Percentiles rank a stretch among this genome's conserved stretches.
phyloP scores from a whole-genome alignment of 2,329 filamentous ascomycete genomes.

The Pseudocercospora crystallina region DNA sequence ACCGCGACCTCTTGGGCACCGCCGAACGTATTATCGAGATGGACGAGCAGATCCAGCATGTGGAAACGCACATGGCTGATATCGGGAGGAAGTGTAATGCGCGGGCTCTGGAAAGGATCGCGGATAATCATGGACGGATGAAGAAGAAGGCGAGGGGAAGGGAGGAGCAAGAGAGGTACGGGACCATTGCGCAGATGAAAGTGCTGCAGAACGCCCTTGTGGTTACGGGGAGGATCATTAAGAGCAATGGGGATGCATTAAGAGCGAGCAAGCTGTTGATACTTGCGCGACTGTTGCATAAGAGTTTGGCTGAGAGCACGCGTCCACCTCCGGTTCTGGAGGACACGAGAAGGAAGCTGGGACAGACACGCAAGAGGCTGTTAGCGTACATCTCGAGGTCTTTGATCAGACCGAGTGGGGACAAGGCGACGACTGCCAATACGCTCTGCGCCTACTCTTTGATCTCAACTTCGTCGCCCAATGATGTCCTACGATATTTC shows the following conservation, averaged over 20 bases:
- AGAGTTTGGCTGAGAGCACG: constrained; percentile 62
- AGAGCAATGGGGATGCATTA: constrained; percentile 51
- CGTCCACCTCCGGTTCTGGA: constrained; percentile 57
- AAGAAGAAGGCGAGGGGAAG: constrained; percentile 10
- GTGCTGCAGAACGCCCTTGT: constrained; percentile 58
- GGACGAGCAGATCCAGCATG: constrained; percentile 72
- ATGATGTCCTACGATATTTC: constrained; percentile 77
- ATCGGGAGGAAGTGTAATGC: constrained; percentile 79
- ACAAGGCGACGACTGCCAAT: constrained; percentile 60
- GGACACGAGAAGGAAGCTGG: constrained; percentile 63
- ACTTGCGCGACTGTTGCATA: constrained; percentile 71
- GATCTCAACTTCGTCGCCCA: constrained; percentile 74
- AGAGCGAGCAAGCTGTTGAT: constrained; percentile 66
- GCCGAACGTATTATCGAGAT: constrained; percentile 93
- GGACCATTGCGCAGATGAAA: constrained; percentile 26
- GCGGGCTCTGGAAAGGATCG: constrained; percentile 66
- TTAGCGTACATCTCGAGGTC: constrained; percentile 63
- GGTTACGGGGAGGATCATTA: constrained; percentile 55
- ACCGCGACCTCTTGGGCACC: constrained; percentile 86
- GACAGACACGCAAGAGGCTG: constrained; percentile 61
- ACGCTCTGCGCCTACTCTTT: constrained; percentile 80
- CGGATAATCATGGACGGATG: constrained; percentile 39
- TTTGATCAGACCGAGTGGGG: constrained; percentile 38
- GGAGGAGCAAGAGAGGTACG: constrained; percentile 11
- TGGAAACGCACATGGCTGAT: constrained; percentile 68